Evolutionary conservation across 805 yeast genomes (phyloP).

Genomic region (Priceomyces carsonii): DNA sequence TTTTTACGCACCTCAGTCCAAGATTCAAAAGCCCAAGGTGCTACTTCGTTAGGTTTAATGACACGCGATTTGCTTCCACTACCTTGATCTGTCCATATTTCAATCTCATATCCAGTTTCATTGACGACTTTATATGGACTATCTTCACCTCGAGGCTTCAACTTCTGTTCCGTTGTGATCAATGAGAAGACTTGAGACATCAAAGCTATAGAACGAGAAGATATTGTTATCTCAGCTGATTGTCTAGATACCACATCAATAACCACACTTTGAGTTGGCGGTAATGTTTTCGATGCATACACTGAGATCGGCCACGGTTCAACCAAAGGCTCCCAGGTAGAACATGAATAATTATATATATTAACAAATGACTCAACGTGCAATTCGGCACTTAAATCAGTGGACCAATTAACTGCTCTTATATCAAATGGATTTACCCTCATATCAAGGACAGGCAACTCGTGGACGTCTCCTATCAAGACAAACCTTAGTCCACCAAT

Average conservation of each 20-base stretch:
- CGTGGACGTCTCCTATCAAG: slow-evolving; percentile 87
- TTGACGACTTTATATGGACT: slow-evolving; percentile 81
- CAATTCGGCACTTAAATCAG: slow-evolving; percentile 70
- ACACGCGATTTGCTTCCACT: slow-evolving; percentile 21
- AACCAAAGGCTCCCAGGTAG: slow-evolving; percentile 92
- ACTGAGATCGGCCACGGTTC: slow-evolving; percentile 85
- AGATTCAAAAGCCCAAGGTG: slow-evolving; percentile 93
- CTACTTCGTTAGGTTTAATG: slow-evolving; percentile 48
- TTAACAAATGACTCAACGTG: slow-evolving; percentile 67
- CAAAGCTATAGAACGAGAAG: slow-evolving; percentile 79
- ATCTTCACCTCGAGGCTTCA: slow-evolving; percentile 71
- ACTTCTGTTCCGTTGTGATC: slow-evolving; percentile 51
- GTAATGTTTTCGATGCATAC: slow-evolving; percentile 55
- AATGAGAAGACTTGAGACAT: slow-evolving; percentile 66
- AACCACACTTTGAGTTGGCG: slow-evolving; percentile 48
- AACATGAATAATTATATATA: slow-evolving; percentile 82
- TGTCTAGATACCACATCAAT: slow-evolving; percentile 76
- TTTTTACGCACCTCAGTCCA: slow-evolving; percentile 87
- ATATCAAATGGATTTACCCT: slow-evolving; percentile 68
- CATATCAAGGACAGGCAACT: slow-evolving; percentile 82
- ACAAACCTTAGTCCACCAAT: slow-evolving; percentile 80
- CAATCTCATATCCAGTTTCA: slow-evolving; percentile 81
- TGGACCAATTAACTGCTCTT: slow-evolving; percentile 80
- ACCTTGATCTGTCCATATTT: slow-evolving; percentile 72
- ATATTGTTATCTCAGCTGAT: slow-evolving; percentile 75